phyloP scores from a whole-genome alignment of 768 basidiomycete genomes.

The Mycena galericulata region DNA sequence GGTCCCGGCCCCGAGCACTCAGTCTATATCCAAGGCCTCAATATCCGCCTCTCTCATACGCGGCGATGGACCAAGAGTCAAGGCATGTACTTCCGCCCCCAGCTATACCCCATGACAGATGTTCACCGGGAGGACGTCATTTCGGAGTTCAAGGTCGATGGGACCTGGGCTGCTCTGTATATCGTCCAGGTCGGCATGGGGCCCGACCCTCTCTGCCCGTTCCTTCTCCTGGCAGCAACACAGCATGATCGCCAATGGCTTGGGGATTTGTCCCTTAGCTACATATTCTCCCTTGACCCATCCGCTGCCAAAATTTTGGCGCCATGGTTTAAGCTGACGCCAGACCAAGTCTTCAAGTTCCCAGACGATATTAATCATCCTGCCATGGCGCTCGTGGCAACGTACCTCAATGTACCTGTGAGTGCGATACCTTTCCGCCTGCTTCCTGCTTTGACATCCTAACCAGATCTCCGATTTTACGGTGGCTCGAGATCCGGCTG shows the following conservation, averaged over 20 bases:
- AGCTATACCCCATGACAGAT: no score
- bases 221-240: not conserved
- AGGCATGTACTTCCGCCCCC: no score
- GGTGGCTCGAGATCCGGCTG: not conserved
- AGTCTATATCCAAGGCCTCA: no score
- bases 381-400: not conserved
- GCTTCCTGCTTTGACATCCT: not conserved
- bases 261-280: not conserved
- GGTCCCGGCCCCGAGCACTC: no score
- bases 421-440: not conserved
- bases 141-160: no score
- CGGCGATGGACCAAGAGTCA: no score
- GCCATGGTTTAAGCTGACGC: not conserved
- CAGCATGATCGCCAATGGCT: not conserved
- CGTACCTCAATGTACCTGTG: not conserved
- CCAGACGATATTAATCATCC: not conserved
- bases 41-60: no score
- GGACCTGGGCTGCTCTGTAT: no score
- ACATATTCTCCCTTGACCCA: not conserved
- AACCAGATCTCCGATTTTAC: not conserved
- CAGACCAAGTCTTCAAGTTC: not conserved
- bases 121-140: no score
- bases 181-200: not conserved
- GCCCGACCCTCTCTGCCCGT: not conserved
- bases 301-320: not conserved